Conservation (phyloP, 139 green algal genomes). For the Volvox africanus region DNA sequence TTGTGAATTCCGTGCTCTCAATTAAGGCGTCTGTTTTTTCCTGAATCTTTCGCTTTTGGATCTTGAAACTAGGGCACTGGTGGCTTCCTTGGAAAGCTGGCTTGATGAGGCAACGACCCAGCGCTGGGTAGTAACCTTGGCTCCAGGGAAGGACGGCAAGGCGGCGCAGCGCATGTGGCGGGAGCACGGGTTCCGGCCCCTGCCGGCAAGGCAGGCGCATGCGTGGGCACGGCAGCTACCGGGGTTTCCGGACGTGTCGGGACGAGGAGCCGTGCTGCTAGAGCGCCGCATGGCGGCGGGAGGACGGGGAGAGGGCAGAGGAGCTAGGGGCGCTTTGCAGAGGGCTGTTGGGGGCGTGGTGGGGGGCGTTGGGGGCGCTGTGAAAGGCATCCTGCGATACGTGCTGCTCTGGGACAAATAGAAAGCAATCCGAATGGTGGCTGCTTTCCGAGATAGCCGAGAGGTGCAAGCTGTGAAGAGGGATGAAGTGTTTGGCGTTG, state of each 20-base stretch:
- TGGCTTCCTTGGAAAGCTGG: not conserved
- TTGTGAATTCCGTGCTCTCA: too few species aligned
- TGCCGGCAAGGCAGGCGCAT: not conserved
- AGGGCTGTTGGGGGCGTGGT: not conserved
- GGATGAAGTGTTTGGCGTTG: too few species aligned
- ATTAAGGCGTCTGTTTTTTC: too few species aligned
- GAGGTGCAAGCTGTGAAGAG: too few species aligned
- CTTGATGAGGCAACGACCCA: not conserved
- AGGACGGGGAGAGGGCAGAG: not conserved
- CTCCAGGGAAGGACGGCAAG: not conserved
- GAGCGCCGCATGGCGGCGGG: not conserved
- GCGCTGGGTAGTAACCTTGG: not conserved
- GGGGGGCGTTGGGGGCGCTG: slow-evolving; percentile 11
- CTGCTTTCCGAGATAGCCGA: too few species aligned
- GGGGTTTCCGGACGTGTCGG: not conserved
- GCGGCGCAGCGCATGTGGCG: not conserved
- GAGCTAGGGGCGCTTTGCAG: not conserved
- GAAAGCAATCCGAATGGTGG: too few species aligned
- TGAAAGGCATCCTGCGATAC: slow-evolving; percentile 2
- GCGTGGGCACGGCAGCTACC: slow-evolving; percentile 14
- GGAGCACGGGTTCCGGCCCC: not conserved
- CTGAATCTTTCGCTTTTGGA: too few species aligned
- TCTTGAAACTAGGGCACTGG: not conserved
- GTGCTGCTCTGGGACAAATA: not conserved
- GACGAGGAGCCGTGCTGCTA: not conserved